Base-by-base conservation (phyloP, 1,284 basidiomycete species). In the Exsudoporus floridanus region DNA sequence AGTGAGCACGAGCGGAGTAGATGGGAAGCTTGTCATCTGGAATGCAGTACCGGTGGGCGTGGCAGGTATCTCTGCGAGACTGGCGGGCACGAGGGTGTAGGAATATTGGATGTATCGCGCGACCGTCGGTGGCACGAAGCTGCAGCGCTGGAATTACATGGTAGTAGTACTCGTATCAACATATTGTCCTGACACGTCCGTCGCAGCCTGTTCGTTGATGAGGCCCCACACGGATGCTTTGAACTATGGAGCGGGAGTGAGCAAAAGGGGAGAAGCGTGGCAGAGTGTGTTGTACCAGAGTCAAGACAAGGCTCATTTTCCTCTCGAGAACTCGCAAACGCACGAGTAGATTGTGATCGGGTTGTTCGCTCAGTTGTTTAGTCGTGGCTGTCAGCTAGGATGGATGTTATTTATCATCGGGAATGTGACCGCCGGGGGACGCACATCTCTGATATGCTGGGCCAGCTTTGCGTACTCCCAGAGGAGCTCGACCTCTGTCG, bases 211-310 rank as follows among this genome's bases (percentile, higher is more conserved):
- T 60, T 96, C 91, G 67, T 93, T 91, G 63, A 97, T 88, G 42
- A 95, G 88, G 9, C 89, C 91, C 93, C 93, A 98, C 0, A 97
- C 94, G 14, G 92, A 94, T 0, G 93, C 93, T 74, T 94, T 93
- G 79, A 93, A 96, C 88, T 96, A 28, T 0, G 55, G 31, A 28
- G 56, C 45, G 42, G 5, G 52, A 23, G 54, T 57, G 30, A 45
- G 46, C n/a, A 7, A 12, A 27, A 5, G 38, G 9, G 1, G 10
- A 14, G 2, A 5, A 16, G 12, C 1, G 25, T 42, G n/a, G 21
- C n/a, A 16, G 16, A 18, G 12, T 28, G 46, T 44, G 34, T 16
- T 10, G 52, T 21, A 77, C 93, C 72, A 95, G 70, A 0, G 94
- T 96, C 64, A 95, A 73, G 0, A 96, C 92, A 35, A 99, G 78